Evolutionary conservation across 805 yeast species (phyloP).

Genomic region (Kodamaea leandrae): DNA sequence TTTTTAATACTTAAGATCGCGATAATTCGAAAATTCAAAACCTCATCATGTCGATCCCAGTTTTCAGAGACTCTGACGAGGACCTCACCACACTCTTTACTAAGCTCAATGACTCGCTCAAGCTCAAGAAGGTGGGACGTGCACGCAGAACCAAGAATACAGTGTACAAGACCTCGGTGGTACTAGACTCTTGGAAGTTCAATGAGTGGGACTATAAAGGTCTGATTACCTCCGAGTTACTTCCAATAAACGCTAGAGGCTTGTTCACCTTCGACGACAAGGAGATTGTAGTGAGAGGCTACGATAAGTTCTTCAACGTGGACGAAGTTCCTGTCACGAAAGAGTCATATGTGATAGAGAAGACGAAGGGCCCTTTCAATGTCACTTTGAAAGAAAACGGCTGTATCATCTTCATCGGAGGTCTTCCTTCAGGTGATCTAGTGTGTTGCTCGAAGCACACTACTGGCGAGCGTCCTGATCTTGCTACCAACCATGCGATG

Average conservation of each 20-base stretch:
- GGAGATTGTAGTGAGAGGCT: conserved; percentile 74
- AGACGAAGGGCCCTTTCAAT: conserved; percentile 74
- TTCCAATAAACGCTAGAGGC: conserved; percentile 84
- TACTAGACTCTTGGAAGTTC: conserved; percentile 64
- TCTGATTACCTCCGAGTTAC: conserved; percentile 33
- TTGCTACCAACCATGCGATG: conserved; percentile 64
- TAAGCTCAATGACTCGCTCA: conserved; percentile 18
- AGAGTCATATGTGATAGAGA: conserved; percentile 23
- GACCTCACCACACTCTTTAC: conserved; percentile 16
- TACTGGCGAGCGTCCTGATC: conserved; percentile 63
- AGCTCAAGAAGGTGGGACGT: conserved; percentile 21
- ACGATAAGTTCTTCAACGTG: conserved; percentile 89
- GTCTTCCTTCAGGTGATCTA: conserved; percentile 65
- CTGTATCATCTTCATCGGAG: conserved; percentile 82
- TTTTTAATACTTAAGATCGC: too few species aligned
- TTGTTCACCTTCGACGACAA: conserved; percentile 53
- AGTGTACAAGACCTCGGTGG: conserved; percentile 10
- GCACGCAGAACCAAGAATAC: conserved; percentile 16
- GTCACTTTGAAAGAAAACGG: conserved; percentile 91
- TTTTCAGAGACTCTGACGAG: conserved; percentile 13
- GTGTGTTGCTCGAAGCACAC: conserved; percentile 91
- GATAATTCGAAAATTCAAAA: too few species aligned
- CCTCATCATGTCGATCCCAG: neutral
- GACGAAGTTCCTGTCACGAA: conserved; percentile 59
- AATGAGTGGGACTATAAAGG: conserved; percentile 84